Conservation (phyloP, 192 early-diverging fungal genomes). For the Backusella macrospora region DNA sequence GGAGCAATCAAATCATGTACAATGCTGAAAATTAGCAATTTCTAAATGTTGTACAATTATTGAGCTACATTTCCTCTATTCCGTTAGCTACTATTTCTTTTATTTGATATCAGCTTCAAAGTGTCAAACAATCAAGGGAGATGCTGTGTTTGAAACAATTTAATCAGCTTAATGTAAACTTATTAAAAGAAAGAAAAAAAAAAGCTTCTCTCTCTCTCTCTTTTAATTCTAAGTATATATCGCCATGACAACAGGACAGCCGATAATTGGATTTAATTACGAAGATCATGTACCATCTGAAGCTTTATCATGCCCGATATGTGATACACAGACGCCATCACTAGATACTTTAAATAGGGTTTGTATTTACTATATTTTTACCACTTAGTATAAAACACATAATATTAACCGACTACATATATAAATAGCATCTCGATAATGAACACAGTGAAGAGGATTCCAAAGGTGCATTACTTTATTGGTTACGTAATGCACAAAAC, state of each 20-base stretch:
- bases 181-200: background rate
- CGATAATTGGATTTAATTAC: constrained; percentile 5
- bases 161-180: too few relatives aligned
- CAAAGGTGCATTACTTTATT: constrained; percentile 47
- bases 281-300: constrained; percentile 8
- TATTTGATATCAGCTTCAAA: too few relatives aligned
- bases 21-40: too few relatives aligned
- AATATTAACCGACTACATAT: background rate
- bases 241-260: constrained; percentile 23
- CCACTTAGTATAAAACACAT: too few relatives aligned
- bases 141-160: too few relatives aligned
- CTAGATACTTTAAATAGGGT: background rate
- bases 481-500: constrained; percentile 55
- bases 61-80: too few relatives aligned
- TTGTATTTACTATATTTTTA: background rate
- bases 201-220: background rate
- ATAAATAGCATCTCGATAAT: constrained; percentile 48
- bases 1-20: too few relatives aligned
- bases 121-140: too few relatives aligned
- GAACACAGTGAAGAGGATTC: constrained; percentile 55
- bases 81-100: too few relatives aligned
- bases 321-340: background rate
- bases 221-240: background rate
- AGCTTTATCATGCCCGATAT: background rate
- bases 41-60: too few relatives aligned